Evolutionary conservation across 2,329 filamentous ascomycete genomes (phyloP), one percentile per base, ranked within the genome.

Genomic region (Colletotrichum somersetense): DNA sequence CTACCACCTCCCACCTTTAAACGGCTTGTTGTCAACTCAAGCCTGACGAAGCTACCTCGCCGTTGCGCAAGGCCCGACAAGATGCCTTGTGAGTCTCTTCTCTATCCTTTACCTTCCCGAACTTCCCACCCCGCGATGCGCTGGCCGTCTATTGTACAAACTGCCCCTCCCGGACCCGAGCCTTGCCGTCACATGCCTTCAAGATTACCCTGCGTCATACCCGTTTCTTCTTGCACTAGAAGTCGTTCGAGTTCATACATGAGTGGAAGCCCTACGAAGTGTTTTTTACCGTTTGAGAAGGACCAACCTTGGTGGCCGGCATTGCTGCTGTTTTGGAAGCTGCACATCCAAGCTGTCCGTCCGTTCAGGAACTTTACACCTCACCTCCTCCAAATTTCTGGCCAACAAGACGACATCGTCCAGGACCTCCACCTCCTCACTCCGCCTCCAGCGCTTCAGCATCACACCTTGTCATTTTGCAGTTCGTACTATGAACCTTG

Each of bases 81-180:
- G 62, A 76, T 76, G 75, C 74, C 75, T 67, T 73, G 75, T 76
- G 72, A 75, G 75, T 77, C 50, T 48, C 56, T 38, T 44, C 65
- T 35, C 63, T 44, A 46, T 65, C 58, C 48, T 44, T 16, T 16
- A 23, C 56, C 42, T 18, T 38, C n/a, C 3, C 38, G 50, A n/a
- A 57, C 10, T 42, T 18, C 42, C 42, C 33, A 53, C 33, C 48
- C 30, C 53, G 66, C 63, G 57, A 67, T 68, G 68, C 71, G 61
- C 57, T 59, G 55, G 55, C 48, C 40, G 30, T 72, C 63, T 72
- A 30, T 46, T 38, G n/a, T 55, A 35, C 56, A 40, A 62, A 46
- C 50, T 62, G 35, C 46, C 23, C 38, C 44, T 40, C 26, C 66
- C 69, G 35, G 44, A 42, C 16, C 44, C 65, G 67, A 50, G 61